Percentiles rank a stretch among this genome's conserved stretches.
These are phyloP conservation scores for Rosa hybrid DNA, from an alignment of 331 rosid species.

Conservation along the genomic window DNA sequence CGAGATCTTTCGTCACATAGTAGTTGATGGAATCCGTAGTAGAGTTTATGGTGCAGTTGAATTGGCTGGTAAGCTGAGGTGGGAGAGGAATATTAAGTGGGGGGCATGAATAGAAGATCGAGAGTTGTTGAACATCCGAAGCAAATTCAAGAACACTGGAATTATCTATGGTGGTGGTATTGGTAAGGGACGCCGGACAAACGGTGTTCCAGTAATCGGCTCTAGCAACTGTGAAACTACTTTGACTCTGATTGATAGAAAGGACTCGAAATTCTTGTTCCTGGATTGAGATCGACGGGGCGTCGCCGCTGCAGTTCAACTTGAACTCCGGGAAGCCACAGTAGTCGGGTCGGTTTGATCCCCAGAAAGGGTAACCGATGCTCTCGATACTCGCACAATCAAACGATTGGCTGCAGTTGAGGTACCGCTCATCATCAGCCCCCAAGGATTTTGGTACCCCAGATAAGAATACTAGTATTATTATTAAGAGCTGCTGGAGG, in stretches of 20 bases:
- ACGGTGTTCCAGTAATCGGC: slow-evolving; percentile 17
- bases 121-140: slow-evolving; percentile 17
- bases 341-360: slow-evolving; percentile 16
- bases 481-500: neutral
- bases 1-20: slow-evolving; percentile 9
- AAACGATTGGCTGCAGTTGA: slow-evolving; percentile 6
- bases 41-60: slow-evolving; percentile 28
- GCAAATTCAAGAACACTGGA: neutral
- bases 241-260: neutral
- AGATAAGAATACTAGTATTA: neutral
- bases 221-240: neutral
- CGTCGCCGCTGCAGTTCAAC: slow-evolving; percentile 14
- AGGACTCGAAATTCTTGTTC: slow-evolving; percentile 8
- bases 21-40: neutral
- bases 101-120: slow-evolving; percentile 31
- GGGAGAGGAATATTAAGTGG: neutral
- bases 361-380: slow-evolving; percentile 22
- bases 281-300: neutral
- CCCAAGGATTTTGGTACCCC: neutral
- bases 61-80: neutral
- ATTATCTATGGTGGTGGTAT: neutral
- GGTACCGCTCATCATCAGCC: neutral
- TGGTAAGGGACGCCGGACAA: neutral
- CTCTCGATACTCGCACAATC: neutral
- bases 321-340: slow-evolving; percentile 24